Base-by-base conservation (phyloP, 805 yeast genomes). In the Kazachstania kunashirensis region DNA sequence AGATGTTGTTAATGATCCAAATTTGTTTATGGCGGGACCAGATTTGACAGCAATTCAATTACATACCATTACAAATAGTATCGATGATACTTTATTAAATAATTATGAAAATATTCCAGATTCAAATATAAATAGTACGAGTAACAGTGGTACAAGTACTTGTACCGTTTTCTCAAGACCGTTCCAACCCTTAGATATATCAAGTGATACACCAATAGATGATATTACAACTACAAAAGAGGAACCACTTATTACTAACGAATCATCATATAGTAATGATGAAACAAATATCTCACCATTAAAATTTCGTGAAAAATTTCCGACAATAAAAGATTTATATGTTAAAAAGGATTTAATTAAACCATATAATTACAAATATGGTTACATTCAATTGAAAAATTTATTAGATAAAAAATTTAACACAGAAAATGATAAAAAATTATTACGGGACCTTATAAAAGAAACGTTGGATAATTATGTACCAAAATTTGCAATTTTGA, bases 401-500 rank as follows among this genome's bases (percentile, higher is more conserved):
- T 35, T 41, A 20, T 32, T 53, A 11, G 37, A 42, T n/a, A 31
- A 34, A 5, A 45, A 44, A 36, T 49, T 47, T 29, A 18, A 17
- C 8, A 10, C 7, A 8, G 33, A 19, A 11, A 12, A 28, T 8
- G 33, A 29, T 20, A 29, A 34, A 13, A 29, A 11, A 6, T 20
- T 29, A 14, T 24, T 34, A 16, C 33, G 29, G 9, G 24, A 17
- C 9, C 18, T 34, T n/a, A 29, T 34, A 3, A 34, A 34, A 18
- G 29, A 33, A 8, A 29, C 29, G 5, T 13, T 34, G 15, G 29
- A 56, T 2, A 63, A 61, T 16, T 79, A 78, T 50, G 63, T 89
- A 37, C 89, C 92, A 10, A 75, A 84, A 11, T 83, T 83, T 48
- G 80, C 79, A 14, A 75, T 85, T 15, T 79, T 86, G 1, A 82